A percentile compares a stretch with the other conserved stretches of the same genome.
Conservation (phyloP, 441 rosid species). For the Lepidium campestre region DNA sequence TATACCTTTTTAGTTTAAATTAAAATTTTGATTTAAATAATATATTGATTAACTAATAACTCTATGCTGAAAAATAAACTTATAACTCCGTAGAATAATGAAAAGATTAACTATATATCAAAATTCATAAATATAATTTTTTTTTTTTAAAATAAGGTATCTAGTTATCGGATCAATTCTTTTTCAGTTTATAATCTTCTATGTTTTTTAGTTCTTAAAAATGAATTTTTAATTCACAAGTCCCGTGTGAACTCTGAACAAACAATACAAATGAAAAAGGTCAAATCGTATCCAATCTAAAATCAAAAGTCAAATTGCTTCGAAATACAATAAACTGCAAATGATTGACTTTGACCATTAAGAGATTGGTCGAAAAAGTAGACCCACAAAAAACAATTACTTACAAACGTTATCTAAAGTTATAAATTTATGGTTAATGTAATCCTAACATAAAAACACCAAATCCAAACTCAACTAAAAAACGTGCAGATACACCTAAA, state of each 20-base stretch:
- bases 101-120: too few species aligned
- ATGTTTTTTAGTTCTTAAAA: too few species aligned
- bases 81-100: too few species aligned
- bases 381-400: not conserved
- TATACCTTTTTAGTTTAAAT: too few species aligned
- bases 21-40: too few species aligned
- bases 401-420: not conserved
- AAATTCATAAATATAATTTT: too few species aligned
- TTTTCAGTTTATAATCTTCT: too few species aligned
- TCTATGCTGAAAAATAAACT: too few species aligned
- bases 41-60: too few species aligned
- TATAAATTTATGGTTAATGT: not conserved
- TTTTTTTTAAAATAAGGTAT: too few species aligned
- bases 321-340: not conserved
- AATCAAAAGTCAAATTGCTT: not conserved
- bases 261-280: not conserved
- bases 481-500: constrained; percentile 3
- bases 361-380: not conserved
- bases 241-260: not conserved
- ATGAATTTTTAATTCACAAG: too few species aligned
- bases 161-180: too few species aligned
- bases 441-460: not conserved
- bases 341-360: not conserved
- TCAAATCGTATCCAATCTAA: not conserved
- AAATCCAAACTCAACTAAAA: not conserved